These are phyloP conservation scores for Fusarium sublunatum DNA, from an alignment of 2,329 filamentous ascomycete genomes.

Conservation along the genomic window DNA sequence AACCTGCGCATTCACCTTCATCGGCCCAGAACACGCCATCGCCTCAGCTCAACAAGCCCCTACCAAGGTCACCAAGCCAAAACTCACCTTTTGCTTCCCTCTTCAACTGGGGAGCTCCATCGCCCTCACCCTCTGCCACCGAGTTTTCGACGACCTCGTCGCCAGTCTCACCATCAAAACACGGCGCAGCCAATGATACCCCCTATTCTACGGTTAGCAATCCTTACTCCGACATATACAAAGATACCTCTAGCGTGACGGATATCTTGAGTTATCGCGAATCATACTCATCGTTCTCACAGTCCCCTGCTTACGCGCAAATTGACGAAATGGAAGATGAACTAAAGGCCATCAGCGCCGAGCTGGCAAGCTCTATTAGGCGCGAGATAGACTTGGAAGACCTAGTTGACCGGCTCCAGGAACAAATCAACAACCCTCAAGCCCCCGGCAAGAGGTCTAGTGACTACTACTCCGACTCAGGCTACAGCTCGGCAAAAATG, in stretches of 20 bases:
- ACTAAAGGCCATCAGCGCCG: slow-evolving; percentile 89
- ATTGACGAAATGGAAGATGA: slow-evolving; percentile 94
- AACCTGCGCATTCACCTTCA: slow-evolving; percentile 44
- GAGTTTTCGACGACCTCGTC: slow-evolving; percentile 67
- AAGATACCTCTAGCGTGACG: slow-evolving; percentile 51
- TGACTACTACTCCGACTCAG: slow-evolving; percentile 98
- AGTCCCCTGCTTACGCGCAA: slow-evolving; percentile 61
- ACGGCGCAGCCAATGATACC: slow-evolving; percentile 50
- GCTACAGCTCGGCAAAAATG: slow-evolving; percentile 84
- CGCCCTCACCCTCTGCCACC: slow-evolving; percentile 61
- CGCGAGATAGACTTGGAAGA: slow-evolving; percentile 98
- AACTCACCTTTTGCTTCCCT: slow-evolving; percentile 62
- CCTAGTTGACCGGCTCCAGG: slow-evolving; percentile 85
- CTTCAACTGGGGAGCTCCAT: slow-evolving; percentile 64
- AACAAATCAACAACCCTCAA: slow-evolving; percentile 73
- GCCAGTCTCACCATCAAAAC: slow-evolving; percentile 59
- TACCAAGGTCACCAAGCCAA: slow-evolving; percentile 65
- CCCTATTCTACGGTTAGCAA: slow-evolving; percentile 43
- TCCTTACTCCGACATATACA: slow-evolving; percentile 51
- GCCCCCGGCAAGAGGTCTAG: slow-evolving; percentile 79
- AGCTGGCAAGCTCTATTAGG: slow-evolving; percentile 91
- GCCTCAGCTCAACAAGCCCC: slow-evolving; percentile 63
- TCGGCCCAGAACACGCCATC: slow-evolving; percentile 44
- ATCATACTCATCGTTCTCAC: slow-evolving; percentile 61
- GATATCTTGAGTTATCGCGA: slow-evolving; percentile 63